Base-by-base conservation (phyloP, 2,329 filamentous ascomycete species). In the Phyllosticta capitalensis region DNA sequence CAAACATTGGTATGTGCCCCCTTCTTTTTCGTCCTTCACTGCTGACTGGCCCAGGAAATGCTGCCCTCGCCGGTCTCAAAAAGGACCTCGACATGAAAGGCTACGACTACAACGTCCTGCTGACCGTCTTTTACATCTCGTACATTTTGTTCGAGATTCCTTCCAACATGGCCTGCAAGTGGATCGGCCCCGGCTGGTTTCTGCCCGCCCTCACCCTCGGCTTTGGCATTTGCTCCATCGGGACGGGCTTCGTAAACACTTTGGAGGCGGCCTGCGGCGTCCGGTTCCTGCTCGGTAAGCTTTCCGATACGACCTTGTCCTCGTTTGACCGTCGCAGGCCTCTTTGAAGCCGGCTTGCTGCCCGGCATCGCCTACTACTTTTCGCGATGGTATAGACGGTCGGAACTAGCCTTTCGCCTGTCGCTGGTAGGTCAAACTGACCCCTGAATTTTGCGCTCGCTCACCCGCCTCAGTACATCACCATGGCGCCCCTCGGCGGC, bases 91-190 rank as follows among this genome's bases (percentile, higher is more conserved):
- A 74, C 0, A 71, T 90, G 59, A 71, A 68, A 12, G 80, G 80
- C 24, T 83, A 87, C 67, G 85, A 88, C 67, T 90, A 89, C 75
- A 90, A 90, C 67, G 72, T 74, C 24, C 76, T 89, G 1, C 77
- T 90, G 2, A 85, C 85, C 12, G 68, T 84, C 63, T 90, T 90
- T 73, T 90, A 87, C 71, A 78, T 90, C 67, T 83, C 82, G 7
- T 90, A 90, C 71, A 88, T 89, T 65, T 24, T 89, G 54, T 88
- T 87, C 64, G 83, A 89, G 69, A 86, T 90, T 50, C 87, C 88
- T 0, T 78, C 78, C 59, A 90, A 84, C 63, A 79, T 90, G 61
- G 71, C 78, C 19, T 89, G 86, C 76, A 90, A 90, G 70, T 84
- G 78, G 75, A 75, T 89, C 4, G 87, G 87, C 0, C 87, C 87